Conservation (phyloP, 140 eudicot genomes). For the Bidens hawaiensis region DNA sequence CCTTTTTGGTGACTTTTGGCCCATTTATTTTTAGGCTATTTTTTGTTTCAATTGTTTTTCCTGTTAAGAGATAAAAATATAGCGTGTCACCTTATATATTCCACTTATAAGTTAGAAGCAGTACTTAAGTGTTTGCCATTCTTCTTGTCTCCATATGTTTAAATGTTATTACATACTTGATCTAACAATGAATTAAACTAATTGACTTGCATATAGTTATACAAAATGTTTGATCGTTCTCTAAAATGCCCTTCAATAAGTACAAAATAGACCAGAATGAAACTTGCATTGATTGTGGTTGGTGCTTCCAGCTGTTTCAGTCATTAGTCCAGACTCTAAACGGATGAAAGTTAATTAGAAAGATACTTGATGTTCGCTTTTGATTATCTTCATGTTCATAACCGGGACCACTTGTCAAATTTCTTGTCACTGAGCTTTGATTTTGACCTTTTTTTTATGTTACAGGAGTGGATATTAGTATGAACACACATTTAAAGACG, state of each 20-base stretch:
- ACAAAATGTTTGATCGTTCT: neutral
- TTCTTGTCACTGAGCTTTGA: neutral
- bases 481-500: constrained; percentile 88
- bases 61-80: neutral
- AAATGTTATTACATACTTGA: neutral
- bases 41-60: neutral
- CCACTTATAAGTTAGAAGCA: neutral
- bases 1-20: neutral
- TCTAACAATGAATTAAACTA: neutral
- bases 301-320: constrained; percentile 1
- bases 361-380: neutral
- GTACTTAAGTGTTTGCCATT: neutral
- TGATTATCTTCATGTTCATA: neutral
- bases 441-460: neutral
- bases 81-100: neutral
- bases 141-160: neutral
- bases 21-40: neutral
- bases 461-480: constrained; percentile 82
- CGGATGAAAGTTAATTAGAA: neutral
- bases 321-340: neutral
- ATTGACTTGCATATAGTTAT: neutral
- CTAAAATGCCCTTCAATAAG: neutral
- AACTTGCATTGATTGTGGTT: constrained; percentile 12
- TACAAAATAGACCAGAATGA: neutral
- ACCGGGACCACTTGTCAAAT: constrained; percentile 1